Conservation (phyloP, 148 eudicot species). For the Vaccinium macrocarpon region DNA sequence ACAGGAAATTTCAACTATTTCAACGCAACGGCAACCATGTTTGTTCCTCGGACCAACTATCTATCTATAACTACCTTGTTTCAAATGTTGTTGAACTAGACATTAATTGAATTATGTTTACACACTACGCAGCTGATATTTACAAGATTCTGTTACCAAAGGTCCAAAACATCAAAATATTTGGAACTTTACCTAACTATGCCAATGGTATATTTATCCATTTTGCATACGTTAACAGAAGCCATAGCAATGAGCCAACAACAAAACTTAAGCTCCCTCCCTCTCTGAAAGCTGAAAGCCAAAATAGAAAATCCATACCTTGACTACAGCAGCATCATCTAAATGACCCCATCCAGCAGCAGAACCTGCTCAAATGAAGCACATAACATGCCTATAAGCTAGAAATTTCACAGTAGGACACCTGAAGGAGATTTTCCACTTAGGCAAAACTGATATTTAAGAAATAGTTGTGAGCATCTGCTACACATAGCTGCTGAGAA, state of each 20-base stretch:
- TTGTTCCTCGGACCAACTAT: background rate
- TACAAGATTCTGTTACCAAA: background rate
- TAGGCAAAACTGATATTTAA: background rate
- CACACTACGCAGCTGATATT: background rate
- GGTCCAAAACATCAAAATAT: background rate
- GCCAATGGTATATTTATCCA: background rate
- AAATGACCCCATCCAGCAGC: slow-evolving; percentile 99
- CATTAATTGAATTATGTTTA: background rate
- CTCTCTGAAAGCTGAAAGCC: background rate
- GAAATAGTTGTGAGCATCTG: background rate
- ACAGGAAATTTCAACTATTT: background rate
- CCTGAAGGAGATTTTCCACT: background rate
- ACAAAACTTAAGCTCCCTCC: background rate
- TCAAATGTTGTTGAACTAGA: background rate
- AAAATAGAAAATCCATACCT: slow-evolving; percentile 43
- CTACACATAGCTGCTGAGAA: background rate
- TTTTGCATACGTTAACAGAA: background rate
- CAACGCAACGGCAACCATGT: background rate
- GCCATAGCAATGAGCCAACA: background rate
- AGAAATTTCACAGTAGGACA: background rate
- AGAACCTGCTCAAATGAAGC: slow-evolving; percentile 60
- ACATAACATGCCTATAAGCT: slow-evolving; percentile 20
- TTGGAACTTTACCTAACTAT: background rate
- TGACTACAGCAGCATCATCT: slow-evolving; percentile 96
- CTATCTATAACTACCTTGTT: background rate